These are phyloP conservation scores for Aspergillus ibericus DNA, from an alignment of 2,329 filamentous ascomycete genomes.

Conservation along the genomic window DNA sequence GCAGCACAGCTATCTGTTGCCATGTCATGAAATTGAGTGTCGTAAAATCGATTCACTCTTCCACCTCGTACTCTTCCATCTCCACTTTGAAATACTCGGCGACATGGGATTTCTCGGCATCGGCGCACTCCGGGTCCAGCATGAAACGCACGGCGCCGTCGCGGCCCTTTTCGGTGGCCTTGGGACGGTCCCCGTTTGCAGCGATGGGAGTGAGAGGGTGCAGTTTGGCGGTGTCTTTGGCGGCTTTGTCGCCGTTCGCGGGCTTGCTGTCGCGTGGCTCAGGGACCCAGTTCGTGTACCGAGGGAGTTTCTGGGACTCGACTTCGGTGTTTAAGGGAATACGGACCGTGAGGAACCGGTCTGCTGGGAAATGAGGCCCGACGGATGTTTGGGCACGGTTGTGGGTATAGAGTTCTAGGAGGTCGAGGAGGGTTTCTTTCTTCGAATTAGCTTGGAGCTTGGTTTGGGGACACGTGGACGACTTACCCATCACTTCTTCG, in stretches of 20 bases:
- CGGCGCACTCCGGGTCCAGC: slow-evolving; percentile 74
- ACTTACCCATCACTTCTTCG: slow-evolving; percentile 49
- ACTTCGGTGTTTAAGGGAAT: slow-evolving; percentile 84
- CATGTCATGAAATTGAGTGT: background rate
- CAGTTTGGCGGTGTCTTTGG: slow-evolving; percentile 16
- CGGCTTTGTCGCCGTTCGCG: slow-evolving; percentile 8
- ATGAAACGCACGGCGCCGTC: slow-evolving; percentile 87
- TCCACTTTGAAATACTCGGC: slow-evolving; percentile 71
- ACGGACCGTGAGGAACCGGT: slow-evolving; percentile 80
- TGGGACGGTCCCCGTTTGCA: slow-evolving; percentile 47
- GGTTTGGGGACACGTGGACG: slow-evolving; percentile 42
- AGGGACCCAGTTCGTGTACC: slow-evolving; percentile 59
- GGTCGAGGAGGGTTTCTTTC: slow-evolving; percentile 79
- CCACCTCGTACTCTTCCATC: slow-evolving; percentile 63
- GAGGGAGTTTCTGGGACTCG: slow-evolving; percentile 60
- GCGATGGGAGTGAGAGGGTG: slow-evolving; percentile 48
- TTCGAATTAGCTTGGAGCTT: slow-evolving; percentile 27
- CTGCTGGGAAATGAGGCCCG: slow-evolving; percentile 69
- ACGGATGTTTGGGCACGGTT: slow-evolving; percentile 73
- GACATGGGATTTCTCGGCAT: slow-evolving; percentile 68
- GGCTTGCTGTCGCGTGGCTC: slow-evolving; percentile 24
- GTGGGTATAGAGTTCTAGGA: slow-evolving; percentile 89
- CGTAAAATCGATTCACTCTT: slow-evolving; percentile 26
- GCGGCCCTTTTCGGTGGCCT: slow-evolving; percentile 46
- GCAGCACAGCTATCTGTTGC: background rate